Percentiles rank a stretch among this genome's conserved stretches.
These are phyloP conservation scores for Boechera divaricarpa DNA, from an alignment of 345 rosid species.

Conservation along the genomic window DNA sequence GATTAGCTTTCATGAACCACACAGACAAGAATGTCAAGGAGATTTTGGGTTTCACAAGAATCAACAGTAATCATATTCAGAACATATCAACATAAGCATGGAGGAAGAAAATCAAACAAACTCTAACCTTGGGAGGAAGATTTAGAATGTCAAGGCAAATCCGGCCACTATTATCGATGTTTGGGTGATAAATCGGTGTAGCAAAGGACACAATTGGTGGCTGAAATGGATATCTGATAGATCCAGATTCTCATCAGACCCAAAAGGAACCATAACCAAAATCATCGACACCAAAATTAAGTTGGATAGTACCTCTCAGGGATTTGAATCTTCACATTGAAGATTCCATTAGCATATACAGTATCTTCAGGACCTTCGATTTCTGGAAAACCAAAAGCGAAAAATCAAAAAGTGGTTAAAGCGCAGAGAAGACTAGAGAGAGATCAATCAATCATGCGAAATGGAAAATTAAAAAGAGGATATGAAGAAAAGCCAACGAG, in stretches of 20 bases:
- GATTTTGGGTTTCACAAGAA: background rate
- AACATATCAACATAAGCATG: background rate
- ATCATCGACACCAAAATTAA: background rate
- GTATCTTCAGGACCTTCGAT: constrained; percentile 81
- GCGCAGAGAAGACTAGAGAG: background rate
- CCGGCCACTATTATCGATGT: constrained; percentile 82
- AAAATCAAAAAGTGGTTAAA: background rate
- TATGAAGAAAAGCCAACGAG: constrained; percentile 50
- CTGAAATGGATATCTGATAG: constrained; percentile 81
- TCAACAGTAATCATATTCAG: background rate
- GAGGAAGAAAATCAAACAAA: background rate
- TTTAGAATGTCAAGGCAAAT: constrained; percentile 92
- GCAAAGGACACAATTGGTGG: constrained; percentile 76
- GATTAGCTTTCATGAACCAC: no score
- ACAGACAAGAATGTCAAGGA: no score
- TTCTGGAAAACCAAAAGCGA: constrained; percentile 41
- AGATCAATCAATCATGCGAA: background rate
- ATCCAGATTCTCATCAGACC: background rate
- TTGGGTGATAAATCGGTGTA: constrained; percentile 84
- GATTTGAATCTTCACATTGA: constrained; percentile 68
- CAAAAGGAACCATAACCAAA: constrained; percentile 1
- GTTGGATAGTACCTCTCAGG: constrained; percentile 62
- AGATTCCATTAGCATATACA: constrained; percentile 73
- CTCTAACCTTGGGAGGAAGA: constrained; percentile 81
- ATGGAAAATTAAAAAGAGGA: background rate